These are phyloP conservation scores for Pythium utonaiense DNA, from an alignment of 352 stramenopile genomes.

Conservation along the genomic window DNA sequence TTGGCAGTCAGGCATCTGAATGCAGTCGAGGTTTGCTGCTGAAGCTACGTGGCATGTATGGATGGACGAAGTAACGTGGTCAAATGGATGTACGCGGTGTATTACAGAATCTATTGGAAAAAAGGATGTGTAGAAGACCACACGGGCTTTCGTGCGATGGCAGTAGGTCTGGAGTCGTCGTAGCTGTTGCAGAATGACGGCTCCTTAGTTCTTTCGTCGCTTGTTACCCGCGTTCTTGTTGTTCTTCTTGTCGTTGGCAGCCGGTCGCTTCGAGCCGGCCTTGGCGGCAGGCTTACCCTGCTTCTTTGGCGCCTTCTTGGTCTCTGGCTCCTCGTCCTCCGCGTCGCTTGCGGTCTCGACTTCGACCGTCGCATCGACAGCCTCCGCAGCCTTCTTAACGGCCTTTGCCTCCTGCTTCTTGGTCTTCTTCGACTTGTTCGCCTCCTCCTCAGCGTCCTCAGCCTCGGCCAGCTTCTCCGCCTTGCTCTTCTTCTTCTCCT, in stretches of 20 bases:
- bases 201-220: slow-evolving; percentile 30
- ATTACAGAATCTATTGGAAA: slow-evolving; percentile 16
- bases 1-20: no score
- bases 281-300: slow-evolving; percentile 27
- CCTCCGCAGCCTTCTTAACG: slow-evolving; percentile 63
- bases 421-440: slow-evolving; percentile 74
- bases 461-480: slow-evolving; percentile 49
- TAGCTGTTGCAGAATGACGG: not conserved
- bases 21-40: not conserved
- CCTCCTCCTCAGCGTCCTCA: slow-evolving; percentile 70
- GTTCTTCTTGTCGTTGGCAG: slow-evolving; percentile 27
- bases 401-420: slow-evolving; percentile 77
- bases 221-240: slow-evolving; percentile 15
- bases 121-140: slow-evolving; percentile 5
- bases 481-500: slow-evolving; percentile 75
- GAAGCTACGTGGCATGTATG: no score
- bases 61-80: not conserved
- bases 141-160: not conserved
- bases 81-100: slow-evolving; percentile 12
- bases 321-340: slow-evolving; percentile 38
- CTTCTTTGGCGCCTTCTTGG: slow-evolving; percentile 48
- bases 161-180: not conserved
- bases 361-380: slow-evolving; percentile 65
- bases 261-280: slow-evolving; percentile 24
- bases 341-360: slow-evolving; percentile 49